A percentile compares a stretch with the other conserved stretches of the same genome.
Evolutionary conservation across 2,329 filamentous ascomycete genomes (phyloP).

Genomic region (Aspergillus sp.): DNA sequence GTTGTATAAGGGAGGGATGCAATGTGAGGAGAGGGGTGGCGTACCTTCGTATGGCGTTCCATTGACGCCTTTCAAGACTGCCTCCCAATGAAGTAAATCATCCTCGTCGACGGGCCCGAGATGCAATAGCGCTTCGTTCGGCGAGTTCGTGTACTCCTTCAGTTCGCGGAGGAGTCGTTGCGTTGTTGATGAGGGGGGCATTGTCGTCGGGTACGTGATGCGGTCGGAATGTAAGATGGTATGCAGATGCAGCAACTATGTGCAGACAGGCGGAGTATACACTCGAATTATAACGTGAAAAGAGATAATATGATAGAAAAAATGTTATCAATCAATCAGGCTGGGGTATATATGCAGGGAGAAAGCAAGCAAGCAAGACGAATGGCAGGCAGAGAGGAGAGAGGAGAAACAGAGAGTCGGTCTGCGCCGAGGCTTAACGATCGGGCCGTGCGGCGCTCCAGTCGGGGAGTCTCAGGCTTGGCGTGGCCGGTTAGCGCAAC

Average conservation of each 20-base stretch:
- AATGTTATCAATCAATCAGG: not conserved
- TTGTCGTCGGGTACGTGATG: conserved; percentile 9
- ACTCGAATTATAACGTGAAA: no score
- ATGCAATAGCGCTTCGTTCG: conserved; percentile 56
- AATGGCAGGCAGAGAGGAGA: not conserved
- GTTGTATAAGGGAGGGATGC: no score
- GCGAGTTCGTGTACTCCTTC: conserved; percentile 56
- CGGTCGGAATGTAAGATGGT: not conserved
- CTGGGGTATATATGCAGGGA: not conserved
- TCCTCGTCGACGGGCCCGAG: conserved; percentile 58
- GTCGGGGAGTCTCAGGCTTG: not conserved
- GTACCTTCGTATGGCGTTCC: conserved; percentile 62
- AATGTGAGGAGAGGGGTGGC: not conserved
- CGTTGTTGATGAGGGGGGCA: conserved; percentile 42
- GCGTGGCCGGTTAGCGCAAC: not conserved
- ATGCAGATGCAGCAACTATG: not conserved
- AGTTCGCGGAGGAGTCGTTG: conserved; percentile 63
- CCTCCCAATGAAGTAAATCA: conserved; percentile 60
- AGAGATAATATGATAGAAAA: no score
- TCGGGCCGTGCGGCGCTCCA: conserved; percentile 4
- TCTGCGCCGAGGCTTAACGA: conserved; percentile 14
- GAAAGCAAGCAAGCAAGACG: not conserved
- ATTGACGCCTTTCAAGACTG: conserved; percentile 59
- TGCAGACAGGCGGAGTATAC: no score
- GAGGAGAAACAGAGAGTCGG: not conserved